Evolutionary conservation across 176 grass and related monocot species (phyloP), one percentile per base, ranked within the genome.

Genomic region (Metroxylon sagu): DNA sequence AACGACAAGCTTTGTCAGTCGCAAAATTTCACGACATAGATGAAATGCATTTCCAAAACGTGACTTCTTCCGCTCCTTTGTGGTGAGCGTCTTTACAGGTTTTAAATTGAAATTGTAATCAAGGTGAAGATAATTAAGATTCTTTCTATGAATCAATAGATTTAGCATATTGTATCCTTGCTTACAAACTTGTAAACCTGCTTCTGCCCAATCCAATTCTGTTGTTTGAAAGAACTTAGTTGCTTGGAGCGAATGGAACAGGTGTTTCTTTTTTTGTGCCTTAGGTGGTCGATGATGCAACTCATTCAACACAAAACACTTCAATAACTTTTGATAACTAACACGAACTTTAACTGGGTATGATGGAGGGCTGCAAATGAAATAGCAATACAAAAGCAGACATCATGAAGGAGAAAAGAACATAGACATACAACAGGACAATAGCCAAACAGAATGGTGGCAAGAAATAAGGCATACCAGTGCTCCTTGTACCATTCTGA

Each of bases 11-110:
- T 97, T 97, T 19, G 93, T 97, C 58, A 97, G 81, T 67, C 93
- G 78, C 28, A 97, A 81, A 62, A 97, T 97, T 70, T 97, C 93
- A 82, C 87, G 84, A 52, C 93, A 97, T 25, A 97, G 58, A 85
- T 97, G 93, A 25, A 97, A 97, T 25, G 93, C 93, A 85, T 97
- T 97, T 78, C 93, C 93, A 82, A 97, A 97, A 43, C 93, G 87
- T 68, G 93, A 97, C 67, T 97, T 97, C 61, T 97, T 97, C 48
- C 93, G 84, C 65, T 97, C 93, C 71, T 97, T 97, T 31, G 93
- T 97, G 16, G 93, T 97, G 39, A 97, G 93, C 27, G 93, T 97
- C 76, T 97, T 97, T 56, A 97, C 93, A 26, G 93, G 93, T 62
- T 97, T 91, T 62, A 97, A 66, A 81, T 97, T 97, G 61, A 97